These are phyloP conservation scores for Aureobasidium zeae DNA, from an alignment of 2,329 filamentous ascomycete genomes.

Conservation along the genomic window DNA sequence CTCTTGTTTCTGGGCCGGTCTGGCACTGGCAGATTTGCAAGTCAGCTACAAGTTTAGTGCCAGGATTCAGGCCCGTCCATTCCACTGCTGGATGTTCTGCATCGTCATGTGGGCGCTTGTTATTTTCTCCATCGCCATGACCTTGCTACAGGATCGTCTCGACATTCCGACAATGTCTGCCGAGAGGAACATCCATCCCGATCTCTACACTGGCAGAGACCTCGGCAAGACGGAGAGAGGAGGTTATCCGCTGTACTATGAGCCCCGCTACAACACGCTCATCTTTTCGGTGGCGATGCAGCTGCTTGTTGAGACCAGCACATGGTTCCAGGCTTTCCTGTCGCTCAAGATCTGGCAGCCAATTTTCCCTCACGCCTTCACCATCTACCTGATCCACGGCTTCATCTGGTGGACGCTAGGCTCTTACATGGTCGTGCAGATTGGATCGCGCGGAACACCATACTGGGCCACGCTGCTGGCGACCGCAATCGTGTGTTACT, in stretches of 20 bases:
- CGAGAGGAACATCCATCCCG: conserved; percentile 38
- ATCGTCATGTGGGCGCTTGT: conserved; percentile 20
- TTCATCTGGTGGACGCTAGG: conserved; percentile 39
- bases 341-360: conserved; percentile 32
- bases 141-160: conserved; percentile 31
- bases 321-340: conserved; percentile 34
- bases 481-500: conserved; percentile 31
- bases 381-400: conserved; percentile 41
- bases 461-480: conserved; percentile 31
- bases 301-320: conserved; percentile 29
- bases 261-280: conserved; percentile 37
- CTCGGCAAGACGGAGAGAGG: conserved; percentile 28
- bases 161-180: conserved; percentile 32
- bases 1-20: conserved; percentile 37
- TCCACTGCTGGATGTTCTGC: conserved; percentile 32
- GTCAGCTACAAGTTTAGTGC: conserved; percentile 38
- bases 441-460: conserved; percentile 25
- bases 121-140: conserved; percentile 25
- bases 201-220: conserved; percentile 31
- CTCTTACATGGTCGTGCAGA: conserved; percentile 29
- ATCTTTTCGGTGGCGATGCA: conserved; percentile 32
- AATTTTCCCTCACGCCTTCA: conserved; percentile 42
- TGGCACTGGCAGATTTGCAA: conserved; percentile 39
- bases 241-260: conserved; percentile 37
- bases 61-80: conserved; percentile 29